These are phyloP conservation scores for Dendrothele bispora DNA, from an alignment of 768 basidiomycete genomes.

Conservation along the genomic window DNA sequence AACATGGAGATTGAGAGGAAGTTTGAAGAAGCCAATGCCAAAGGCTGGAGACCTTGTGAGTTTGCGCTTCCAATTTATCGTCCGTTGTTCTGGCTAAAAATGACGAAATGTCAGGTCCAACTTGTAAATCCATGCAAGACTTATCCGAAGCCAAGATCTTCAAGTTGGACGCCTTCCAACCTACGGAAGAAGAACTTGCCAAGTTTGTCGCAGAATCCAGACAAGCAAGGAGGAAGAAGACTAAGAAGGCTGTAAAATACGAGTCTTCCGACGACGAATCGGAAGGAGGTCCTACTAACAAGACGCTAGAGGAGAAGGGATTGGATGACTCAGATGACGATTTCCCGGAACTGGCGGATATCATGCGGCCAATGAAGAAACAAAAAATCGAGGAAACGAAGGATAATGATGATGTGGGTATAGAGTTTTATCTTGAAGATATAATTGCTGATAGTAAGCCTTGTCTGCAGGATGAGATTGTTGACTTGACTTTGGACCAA, in stretches of 20 bases:
- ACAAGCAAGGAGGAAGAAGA: conserved; percentile 6
- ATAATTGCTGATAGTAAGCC: background rate
- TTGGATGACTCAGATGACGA: conserved; percentile 52
- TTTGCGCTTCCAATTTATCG: conserved; percentile 5
- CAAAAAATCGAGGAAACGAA: conserved; percentile 27
- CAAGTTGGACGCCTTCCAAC: conserved; percentile 66
- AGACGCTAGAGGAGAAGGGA: conserved; percentile 25
- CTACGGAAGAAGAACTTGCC: conserved; percentile 56
- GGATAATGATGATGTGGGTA: conserved; percentile 14
- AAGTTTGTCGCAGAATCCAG: conserved; percentile 24
- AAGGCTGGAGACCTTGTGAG: conserved; percentile 61
- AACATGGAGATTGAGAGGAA: conserved; percentile 55
- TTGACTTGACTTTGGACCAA: conserved; percentile 32
- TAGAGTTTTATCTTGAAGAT: background rate
- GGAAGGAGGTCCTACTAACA: conserved; percentile 18
- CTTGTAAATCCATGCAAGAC: conserved; percentile 67
- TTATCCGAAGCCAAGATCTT: conserved; percentile 52
- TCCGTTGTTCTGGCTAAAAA: background rate
- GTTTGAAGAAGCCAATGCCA: conserved; percentile 55
- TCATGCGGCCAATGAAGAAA: conserved; percentile 33
- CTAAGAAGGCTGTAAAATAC: conserved; percentile 5
- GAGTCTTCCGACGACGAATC: conserved; percentile 20
- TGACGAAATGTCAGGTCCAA: conserved; percentile 45
- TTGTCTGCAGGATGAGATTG: conserved; percentile 7
- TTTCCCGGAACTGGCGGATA: conserved; percentile 45